Evolutionary conservation across 108 stramenopile species (phyloP), one percentile per base, ranked within the genome.

Genomic region (Cyclostephanos invisitatus): DNA sequence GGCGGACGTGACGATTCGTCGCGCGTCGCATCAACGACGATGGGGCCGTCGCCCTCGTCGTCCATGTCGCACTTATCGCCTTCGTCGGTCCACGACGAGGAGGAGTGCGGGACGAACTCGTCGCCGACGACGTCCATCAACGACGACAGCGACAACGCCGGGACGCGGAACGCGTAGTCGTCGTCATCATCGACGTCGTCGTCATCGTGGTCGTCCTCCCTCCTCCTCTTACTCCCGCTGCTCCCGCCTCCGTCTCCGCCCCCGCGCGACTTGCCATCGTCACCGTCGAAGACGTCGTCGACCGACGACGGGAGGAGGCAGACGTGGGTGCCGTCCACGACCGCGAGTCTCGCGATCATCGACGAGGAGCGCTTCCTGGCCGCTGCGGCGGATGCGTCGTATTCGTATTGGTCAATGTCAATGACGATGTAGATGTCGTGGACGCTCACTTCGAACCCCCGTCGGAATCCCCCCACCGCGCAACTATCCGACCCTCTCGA

Each of bases 241-340:
- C 59, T 7, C 18, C 37, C 37, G 22, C 12, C 28, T 17, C 29
- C 15, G 0, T 3, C 0, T 14, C 32, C 25, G 17, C 27, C 27
- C 48, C 58, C 42, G 9, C 46, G 24, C 3, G 32, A 2, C 17
- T 24, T 40, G 4, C 7, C 14, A 22, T 67, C 11, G 40, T 8
- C 40, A 51, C 27, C 36, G 48, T 14, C 35, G 66, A 50, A 6
- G 66, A 32, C 7, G 29, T 17, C 25, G 44, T 9, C 32, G 25
- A 0, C 20, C 21, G 28, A 9, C 15, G 53, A 11, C 15, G 75
- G 67, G 59, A 76, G 68, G 32, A 77, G 68, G 17, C 55, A 58
- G 21, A 77, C 53, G 64, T 77, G 68, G 32, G 68, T 77, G 20
- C 75, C 75, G 54, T 77, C 68, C 32, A 69, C 53, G 29, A 77